These are phyloP conservation scores for Cavenderia fasciculata DNA, from an alignment of 78 protist genomes.

Conservation along the genomic window DNA sequence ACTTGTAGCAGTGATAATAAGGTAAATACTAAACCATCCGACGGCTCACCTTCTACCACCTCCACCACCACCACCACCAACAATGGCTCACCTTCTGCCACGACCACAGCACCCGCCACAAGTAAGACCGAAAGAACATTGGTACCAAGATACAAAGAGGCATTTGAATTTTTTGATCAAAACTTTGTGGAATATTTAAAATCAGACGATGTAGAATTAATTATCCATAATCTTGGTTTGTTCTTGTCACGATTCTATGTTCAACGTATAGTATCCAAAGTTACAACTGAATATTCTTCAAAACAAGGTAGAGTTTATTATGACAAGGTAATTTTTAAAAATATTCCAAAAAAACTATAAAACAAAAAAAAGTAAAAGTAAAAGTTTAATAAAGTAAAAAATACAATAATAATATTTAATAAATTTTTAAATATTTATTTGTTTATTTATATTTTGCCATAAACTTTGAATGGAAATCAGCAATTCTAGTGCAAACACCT, in stretches of 20 bases:
- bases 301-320: conserved; percentile 57
- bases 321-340: not conserved
- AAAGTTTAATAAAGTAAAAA: too few relatives aligned
- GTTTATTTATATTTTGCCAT: conserved; percentile 84
- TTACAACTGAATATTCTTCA: conserved; percentile 37
- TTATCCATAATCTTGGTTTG: conserved; percentile 58
- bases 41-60: not conserved
- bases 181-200: conserved; percentile 14
- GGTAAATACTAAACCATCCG: not conserved
- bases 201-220: conserved; percentile 39
- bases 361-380: too few relatives aligned
- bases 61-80: not conserved
- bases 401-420: too few relatives aligned
- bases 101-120: not conserved
- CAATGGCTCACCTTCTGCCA: not conserved
- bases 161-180: conserved; percentile 49
- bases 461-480: conserved; percentile 85
- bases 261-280: conserved; percentile 21
- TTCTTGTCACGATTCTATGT: conserved; percentile 36
- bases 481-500: conserved; percentile 79
- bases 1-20: not conserved
- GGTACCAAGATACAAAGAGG: not conserved
- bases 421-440: not conserved
- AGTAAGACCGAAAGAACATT: not conserved
- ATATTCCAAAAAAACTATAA: too few relatives aligned